phyloP scores from a whole-genome alignment of 345 rosid genomes.

The Linum tenue region DNA sequence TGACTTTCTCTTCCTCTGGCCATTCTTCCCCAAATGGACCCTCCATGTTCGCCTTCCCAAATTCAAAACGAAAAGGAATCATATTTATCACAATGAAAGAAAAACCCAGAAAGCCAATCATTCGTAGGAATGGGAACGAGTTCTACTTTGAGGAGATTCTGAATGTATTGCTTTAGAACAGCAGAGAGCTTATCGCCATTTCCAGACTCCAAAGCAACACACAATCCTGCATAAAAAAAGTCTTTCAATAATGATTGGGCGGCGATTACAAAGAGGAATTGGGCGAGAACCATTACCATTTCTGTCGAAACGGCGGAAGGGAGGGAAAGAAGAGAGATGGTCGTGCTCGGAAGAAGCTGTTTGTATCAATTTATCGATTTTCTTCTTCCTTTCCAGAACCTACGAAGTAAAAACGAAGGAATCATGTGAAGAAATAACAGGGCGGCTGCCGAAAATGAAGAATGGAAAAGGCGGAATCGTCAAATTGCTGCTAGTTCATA shows the following conservation, averaged over 20 bases:
- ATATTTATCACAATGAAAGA: not conserved
- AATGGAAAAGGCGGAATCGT: not conserved
- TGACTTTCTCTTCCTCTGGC: slow-evolving; percentile 66
- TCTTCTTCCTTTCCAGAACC: slow-evolving; percentile 66
- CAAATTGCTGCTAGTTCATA: not conserved
- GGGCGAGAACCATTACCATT: slow-evolving; percentile 33
- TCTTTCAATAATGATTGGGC: not conserved
- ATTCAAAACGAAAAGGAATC: not conserved
- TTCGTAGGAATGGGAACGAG: not conserved
- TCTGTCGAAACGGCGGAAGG: slow-evolving; percentile 41
- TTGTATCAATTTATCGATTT: slow-evolving; percentile 41
- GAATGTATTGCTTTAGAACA: slow-evolving; percentile 42
- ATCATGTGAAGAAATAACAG: not conserved
- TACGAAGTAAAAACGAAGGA: slow-evolving; percentile 6
- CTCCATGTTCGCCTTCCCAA: slow-evolving; percentile 61
- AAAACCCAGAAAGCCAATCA: not conserved
- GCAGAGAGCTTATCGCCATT: slow-evolving; percentile 60
- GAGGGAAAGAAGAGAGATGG: slow-evolving; percentile 52
- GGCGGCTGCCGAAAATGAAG: not conserved
- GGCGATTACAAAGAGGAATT: not conserved
- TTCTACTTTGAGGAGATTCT: slow-evolving; percentile 51
- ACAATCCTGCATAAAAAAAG: slow-evolving; percentile 33
- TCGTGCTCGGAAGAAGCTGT: slow-evolving; percentile 50
- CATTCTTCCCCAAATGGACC: slow-evolving; percentile 58
- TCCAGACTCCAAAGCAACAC: slow-evolving; percentile 49